Base-by-base conservation (phyloP, 805 yeast genomes). In the Hermanozyma aechmeae region DNA sequence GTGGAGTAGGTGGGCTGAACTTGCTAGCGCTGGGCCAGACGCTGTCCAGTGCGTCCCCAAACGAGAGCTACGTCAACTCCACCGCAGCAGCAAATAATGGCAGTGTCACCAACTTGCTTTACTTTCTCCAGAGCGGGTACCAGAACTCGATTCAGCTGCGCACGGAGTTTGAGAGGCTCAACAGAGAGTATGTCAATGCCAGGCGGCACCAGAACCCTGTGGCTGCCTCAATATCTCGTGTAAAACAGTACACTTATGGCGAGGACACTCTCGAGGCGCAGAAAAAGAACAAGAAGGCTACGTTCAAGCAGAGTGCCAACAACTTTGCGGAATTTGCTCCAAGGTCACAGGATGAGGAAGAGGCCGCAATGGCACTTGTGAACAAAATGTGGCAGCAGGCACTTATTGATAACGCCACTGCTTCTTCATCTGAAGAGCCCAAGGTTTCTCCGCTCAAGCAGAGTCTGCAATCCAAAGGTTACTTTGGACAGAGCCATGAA, bases 151-250 rank as follows among this genome's bases (percentile, higher is more conserved):
- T 77, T 13, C 79, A 72, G 36, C 65, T 73, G 6, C 66, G 83
- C 39, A 68, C 84, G n/a, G 92, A 81, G 46, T 80, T 75, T 45
- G 95, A 84, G 49, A 65, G 83, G 36, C 66, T 81, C 18, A 73
- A 86, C 10, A 64, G 87, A 36, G 94, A 83, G 45, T 80, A 76
- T 39, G 58, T 76, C 24, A 79, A 71, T 39, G 76, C 80, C 0
- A 58, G 86, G 45, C 62, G 92, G 35, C 72, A 77, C 50, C 57
- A 60, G 23, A 83, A 83, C 39, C 94, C 95, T 1, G 56, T 81
- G 2, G 68, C 71, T 4, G 80, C 74, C 27, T 70, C 84, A 2
- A 50, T 83, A 17, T 61, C 66, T 25, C 57, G 92, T 35, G 43
- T 71, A 4, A 62, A 61, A 25, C 43, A 43, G 23, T 40, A 30